A percentile compares a stretch with the other conserved stretches of the same genome.
Conservation (phyloP, 2,329 filamentous ascomycete genomes). For the Colletotrichum sublineola region DNA sequence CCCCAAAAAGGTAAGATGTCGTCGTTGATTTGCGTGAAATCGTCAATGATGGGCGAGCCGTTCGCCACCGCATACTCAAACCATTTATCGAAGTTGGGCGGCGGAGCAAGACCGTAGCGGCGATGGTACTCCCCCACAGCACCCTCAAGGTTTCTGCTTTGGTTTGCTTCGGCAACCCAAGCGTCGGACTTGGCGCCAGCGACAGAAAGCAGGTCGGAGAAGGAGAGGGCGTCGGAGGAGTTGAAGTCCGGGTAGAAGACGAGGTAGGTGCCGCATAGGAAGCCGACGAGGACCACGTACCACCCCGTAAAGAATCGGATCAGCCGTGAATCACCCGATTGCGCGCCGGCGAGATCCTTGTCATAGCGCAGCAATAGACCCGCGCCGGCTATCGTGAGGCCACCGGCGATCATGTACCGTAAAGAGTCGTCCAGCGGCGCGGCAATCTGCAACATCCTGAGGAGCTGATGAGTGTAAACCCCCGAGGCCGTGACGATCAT, state of each 20-base stretch:
- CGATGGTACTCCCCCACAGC: constrained; percentile 59
- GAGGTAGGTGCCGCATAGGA: constrained; percentile 38
- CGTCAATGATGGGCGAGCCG: constrained; percentile 78
- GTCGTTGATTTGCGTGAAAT: constrained; percentile 80
- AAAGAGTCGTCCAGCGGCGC: constrained; percentile 22
- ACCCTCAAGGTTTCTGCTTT: constrained; percentile 43
- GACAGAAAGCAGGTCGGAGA: constrained; percentile 23
- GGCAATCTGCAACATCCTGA: constrained; percentile 21
- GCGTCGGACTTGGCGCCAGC: constrained; percentile 34
- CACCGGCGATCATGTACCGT: constrained; percentile 22
- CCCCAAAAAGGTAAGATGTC: constrained; percentile 84
- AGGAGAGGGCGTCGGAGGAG: constrained; percentile 19
- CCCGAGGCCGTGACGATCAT: constrained; percentile 45
- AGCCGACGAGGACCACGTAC: constrained; percentile 37
- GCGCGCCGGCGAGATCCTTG: constrained; percentile 23
- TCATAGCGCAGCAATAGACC: constrained; percentile 42
- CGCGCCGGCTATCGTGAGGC: constrained; percentile 30
- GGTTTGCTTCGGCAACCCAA: constrained; percentile 44
- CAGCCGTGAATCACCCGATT: constrained; percentile 16
- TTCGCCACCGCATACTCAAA: constrained; percentile 77
- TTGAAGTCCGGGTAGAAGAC: constrained; percentile 32
- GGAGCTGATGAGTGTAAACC: constrained; percentile 46
- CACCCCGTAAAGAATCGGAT: constrained; percentile 31
- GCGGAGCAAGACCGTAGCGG: constrained; percentile 73
- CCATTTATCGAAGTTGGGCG: constrained; percentile 85